Evolutionary conservation across 352 stramenopile genomes (phyloP).

Genomic region (Phytophthora nicotianae): DNA sequence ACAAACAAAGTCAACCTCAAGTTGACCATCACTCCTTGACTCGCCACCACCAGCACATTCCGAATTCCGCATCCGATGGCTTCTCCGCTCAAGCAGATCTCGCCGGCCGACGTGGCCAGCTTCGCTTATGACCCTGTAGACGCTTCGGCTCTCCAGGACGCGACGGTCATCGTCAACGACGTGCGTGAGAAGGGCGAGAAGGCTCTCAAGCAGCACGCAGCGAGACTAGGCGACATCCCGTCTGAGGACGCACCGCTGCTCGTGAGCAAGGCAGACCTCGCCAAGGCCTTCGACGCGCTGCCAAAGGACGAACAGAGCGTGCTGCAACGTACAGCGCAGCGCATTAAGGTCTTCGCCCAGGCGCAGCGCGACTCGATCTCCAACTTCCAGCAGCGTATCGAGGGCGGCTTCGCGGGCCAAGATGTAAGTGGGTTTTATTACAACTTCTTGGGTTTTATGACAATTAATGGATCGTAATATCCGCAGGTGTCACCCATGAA

Average conservation of each 20-base stretch:
- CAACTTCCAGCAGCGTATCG: constrained; percentile 95
- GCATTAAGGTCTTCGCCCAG: constrained; percentile 94
- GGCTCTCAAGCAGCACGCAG: constrained; percentile 62
- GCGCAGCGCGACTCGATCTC: constrained; percentile 91
- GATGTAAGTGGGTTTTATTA: constrained; percentile 43
- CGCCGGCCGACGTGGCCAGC: constrained; percentile 63
- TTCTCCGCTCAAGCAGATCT: constrained; percentile 70
- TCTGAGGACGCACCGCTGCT: constrained; percentile 47
- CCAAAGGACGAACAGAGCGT: constrained; percentile 70
- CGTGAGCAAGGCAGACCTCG: constrained; percentile 65
- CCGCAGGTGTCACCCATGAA: constrained; percentile 55
- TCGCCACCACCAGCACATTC: constrained; percentile 7
- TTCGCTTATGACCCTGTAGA: constrained; percentile 88
- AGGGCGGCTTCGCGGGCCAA: constrained; percentile 95
- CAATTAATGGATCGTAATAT: neutral
- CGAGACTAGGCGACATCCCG: constrained; percentile 71
- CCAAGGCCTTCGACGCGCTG: constrained; percentile 87
- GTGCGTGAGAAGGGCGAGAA: constrained; percentile 50
- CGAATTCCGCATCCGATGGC: constrained; percentile 32
- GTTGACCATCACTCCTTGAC: constrained; percentile 12
- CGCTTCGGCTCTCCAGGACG: constrained; percentile 58
- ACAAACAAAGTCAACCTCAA: constrained; percentile 15
- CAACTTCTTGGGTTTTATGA: neutral
- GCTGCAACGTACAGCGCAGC: constrained; percentile 87
- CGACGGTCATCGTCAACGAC: constrained; percentile 72